Base-by-base conservation (phyloP, 148 eudicot genomes). In the Polygonum maritimum region DNA sequence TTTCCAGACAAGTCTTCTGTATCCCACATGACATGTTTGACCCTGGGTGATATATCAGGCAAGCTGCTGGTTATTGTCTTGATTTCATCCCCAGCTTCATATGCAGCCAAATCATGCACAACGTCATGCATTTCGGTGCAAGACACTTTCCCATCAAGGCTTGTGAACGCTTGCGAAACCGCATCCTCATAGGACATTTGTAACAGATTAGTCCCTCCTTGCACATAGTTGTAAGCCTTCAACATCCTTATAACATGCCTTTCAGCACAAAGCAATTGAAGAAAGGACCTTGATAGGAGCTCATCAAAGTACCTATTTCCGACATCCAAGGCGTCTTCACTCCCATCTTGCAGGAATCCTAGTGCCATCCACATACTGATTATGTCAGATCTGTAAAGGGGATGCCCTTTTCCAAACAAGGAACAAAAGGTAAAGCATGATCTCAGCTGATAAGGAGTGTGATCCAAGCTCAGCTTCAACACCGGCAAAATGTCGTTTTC, bases 281-380 rank as follows among this genome's bases (percentile, higher is more conserved):
- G 76, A 41, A 82, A 78, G 16, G 80, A 82, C 54, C 81, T 82
- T 8, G 55, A 74, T 3, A 75, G 1, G 75, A 81, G 76, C 51
- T 51, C 75, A 15, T 18, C 54, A 75, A 81, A 78, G 52, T 81
- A 70, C 41, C 76, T 76, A 45, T 78, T 38, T 3, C 76, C 80
- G 1, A 26, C 76, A 15, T 81, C 84, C 44, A 13, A 26, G 21
- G 71, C 71, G 2, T 45, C 26, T 57, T 16, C 54, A 49, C 19
- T 65, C 47, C 15, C 7, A 15, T 36, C 33, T 36, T 65, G 71
- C 21, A 9, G 74, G 21, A 69, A 60, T 73, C 13, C 71, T 49
- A 72, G 77, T 52, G 81, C 84, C 63, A 73, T 79, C 84, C 84
- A 82, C 39, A 79, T 76, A 47, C 35, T 13, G 33, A 76, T 47